These are phyloP conservation scores for Eucalyptus dawsonii DNA, from an alignment of 345 rosid genomes.

Conservation along the genomic window DNA sequence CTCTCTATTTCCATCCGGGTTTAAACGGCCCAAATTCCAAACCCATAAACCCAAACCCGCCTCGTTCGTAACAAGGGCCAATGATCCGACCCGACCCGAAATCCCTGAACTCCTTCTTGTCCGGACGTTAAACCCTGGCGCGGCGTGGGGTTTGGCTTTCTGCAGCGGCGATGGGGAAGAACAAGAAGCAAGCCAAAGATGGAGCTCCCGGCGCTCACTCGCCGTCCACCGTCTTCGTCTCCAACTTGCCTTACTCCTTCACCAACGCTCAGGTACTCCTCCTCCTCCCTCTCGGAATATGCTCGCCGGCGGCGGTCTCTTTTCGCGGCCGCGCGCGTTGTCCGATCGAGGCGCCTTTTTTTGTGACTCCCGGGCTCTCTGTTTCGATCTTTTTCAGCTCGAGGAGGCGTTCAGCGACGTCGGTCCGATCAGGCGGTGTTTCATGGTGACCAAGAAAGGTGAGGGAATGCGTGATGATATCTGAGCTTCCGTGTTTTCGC, in stretches of 20 bases:
- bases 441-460: conserved; percentile 81
- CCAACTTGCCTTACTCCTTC: conserved; percentile 76
- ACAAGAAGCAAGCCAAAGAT: conserved; percentile 24
- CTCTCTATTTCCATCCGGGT: not conserved
- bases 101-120: not conserved
- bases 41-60: not conserved
- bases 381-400: conserved; percentile 29
- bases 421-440: conserved; percentile 89
- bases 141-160: not conserved
- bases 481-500: not conserved
- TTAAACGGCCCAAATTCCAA: not conserved
- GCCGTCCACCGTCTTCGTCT: conserved; percentile 63
- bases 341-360: not conserved
- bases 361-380: not conserved
- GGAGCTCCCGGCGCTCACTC: conserved; percentile 27
- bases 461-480: not conserved
- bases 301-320: not conserved
- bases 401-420: conserved; percentile 84
- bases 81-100: too few species aligned
- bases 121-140: not conserved
- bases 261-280: conserved; percentile 64
- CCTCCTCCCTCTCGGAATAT: not conserved
- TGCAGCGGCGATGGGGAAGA: conserved; percentile 8
- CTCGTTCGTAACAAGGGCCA: not conserved
- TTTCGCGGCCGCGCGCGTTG: not conserved